phyloP scores from a whole-genome alignment of 176 grass and related monocot genomes.

The Elymus sibiricus region DNA sequence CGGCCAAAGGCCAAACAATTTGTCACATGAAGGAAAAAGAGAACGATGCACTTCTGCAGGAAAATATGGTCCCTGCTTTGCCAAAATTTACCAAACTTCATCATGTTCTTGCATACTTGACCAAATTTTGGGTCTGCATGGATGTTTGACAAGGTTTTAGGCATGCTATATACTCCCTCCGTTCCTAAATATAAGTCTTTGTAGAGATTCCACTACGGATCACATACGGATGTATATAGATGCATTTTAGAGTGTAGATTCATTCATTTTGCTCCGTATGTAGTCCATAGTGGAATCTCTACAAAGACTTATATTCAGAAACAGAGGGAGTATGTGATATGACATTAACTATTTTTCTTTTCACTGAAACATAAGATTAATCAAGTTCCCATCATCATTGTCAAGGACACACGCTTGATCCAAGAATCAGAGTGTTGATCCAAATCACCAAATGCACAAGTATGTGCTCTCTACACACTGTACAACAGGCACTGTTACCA shows the following conservation, averaged over 20 bases:
- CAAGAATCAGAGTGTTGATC: background rate
- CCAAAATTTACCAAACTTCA: conserved; percentile 1
- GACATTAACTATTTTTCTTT: background rate
- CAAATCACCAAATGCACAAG: background rate
- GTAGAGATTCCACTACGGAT: no score
- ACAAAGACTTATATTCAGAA: no score
- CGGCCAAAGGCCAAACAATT: background rate
- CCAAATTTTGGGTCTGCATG: background rate
- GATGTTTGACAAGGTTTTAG: background rate
- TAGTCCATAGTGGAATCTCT: no score
- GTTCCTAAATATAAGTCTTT: no score
- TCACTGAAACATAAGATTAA: background rate
- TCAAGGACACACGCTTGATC: background rate
- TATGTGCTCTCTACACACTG: background rate
- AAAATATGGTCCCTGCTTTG: background rate
- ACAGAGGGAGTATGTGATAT: background rate
- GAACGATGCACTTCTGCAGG: background rate
- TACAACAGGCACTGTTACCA: background rate
- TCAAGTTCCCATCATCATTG: background rate
- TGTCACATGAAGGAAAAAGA: background rate
- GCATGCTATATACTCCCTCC: background rate
- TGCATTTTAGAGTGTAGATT: no score
- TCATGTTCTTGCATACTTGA: background rate
- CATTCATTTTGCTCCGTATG: no score
- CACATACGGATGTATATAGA: no score